Evolutionary conservation across 768 basidiomycete species (phyloP).

Genomic region (Lentinus tigrinus): DNA sequence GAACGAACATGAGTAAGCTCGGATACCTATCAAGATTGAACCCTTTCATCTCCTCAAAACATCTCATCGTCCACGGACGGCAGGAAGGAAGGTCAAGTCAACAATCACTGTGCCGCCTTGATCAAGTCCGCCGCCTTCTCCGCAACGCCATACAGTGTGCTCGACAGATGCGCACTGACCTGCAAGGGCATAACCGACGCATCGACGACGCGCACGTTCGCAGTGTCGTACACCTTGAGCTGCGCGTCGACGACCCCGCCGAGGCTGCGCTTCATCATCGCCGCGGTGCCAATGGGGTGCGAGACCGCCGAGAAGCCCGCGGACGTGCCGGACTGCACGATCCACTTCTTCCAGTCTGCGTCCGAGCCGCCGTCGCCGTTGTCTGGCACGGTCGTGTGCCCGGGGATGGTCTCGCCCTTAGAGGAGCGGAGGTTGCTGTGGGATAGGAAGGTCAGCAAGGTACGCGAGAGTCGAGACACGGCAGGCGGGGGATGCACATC

Average conservation of each 20-base stretch:
- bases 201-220: conserved; percentile 56
- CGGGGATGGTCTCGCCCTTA: conserved; percentile 43
- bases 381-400: conserved; percentile 41
- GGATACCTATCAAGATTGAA: no score
- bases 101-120: conserved; percentile 37
- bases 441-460: neutral
- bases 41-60: no score
- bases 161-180: conserved; percentile 45
- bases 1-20: no score
- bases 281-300: conserved; percentile 47
- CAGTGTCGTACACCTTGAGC: conserved; percentile 50
- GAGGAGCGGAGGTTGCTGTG: conserved; percentile 4
- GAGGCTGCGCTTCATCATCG: conserved; percentile 32
- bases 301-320: conserved; percentile 42
- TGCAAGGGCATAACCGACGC: conserved; percentile 54
- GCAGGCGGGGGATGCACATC: neutral
- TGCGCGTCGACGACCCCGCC: conserved; percentile 50
- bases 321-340: conserved; percentile 25
- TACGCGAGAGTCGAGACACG: neutral
- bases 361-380: conserved; percentile 40
- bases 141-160: conserved; percentile 36
- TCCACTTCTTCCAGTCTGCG: conserved; percentile 47
- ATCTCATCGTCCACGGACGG: neutral
- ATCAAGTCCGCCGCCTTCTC: conserved; percentile 34
- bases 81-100: neutral